Evolutionary conservation across 371 early-diverging fungal genomes (phyloP).

Genomic region (Synchytrium microbalum): DNA sequence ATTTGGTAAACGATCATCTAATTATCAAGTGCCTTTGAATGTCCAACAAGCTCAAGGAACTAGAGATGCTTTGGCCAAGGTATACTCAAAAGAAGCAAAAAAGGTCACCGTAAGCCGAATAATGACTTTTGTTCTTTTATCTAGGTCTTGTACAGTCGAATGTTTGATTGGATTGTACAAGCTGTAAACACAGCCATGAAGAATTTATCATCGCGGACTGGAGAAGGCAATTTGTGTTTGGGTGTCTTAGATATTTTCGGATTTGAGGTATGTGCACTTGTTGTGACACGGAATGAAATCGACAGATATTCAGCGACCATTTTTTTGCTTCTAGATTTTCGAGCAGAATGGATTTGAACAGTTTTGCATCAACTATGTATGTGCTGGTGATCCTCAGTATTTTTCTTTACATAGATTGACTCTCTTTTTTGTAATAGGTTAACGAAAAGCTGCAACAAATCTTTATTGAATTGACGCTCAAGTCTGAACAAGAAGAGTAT

Average conservation of each 20-base stretch:
- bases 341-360: constrained; percentile 98
- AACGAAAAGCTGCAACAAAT: constrained; percentile 99
- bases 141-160: constrained; percentile 44
- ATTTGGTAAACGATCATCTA: constrained; percentile 33
- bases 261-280: constrained; percentile 53
- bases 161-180: constrained; percentile 54
- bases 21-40: constrained; percentile 42
- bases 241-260: constrained; percentile 97
- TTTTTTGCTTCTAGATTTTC: constrained; percentile 34
- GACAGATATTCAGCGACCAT: constrained; percentile 4
- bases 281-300: constrained; percentile 19
- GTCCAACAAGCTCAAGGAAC: constrained; percentile 44
- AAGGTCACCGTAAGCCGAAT: neutral
- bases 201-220: constrained; percentile 22
- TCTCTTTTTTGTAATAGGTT: no score
- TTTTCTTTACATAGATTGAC: no score
- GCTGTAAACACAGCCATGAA: constrained; percentile 43
- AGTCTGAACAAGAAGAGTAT: constrained; percentile 96
- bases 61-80: constrained; percentile 52
- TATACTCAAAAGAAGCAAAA: no score
- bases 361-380: constrained; percentile 99
- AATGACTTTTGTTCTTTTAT: neutral
- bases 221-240: constrained; percentile 48
- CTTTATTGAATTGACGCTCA: constrained; percentile 97
- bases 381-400: no score